Percentiles rank a stretch among this genome's conserved stretches.
Conservation (phyloP, 441 rosid species). For the Erodium texanum region DNA sequence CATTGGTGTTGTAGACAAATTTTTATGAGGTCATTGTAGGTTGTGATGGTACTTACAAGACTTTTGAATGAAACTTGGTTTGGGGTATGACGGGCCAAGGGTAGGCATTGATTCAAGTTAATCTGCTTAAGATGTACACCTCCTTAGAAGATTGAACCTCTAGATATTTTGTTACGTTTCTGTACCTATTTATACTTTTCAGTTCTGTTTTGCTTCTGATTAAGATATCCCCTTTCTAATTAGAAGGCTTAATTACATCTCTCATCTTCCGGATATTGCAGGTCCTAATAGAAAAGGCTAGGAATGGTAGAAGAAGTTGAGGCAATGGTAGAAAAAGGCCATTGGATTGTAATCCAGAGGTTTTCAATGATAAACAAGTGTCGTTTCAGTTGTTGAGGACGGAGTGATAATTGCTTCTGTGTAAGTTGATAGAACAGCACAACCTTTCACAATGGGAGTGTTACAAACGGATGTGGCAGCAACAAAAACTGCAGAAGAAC, state of each 20-base stretch:
- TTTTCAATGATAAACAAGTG: slow-evolving; percentile 7
- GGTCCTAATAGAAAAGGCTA: not conserved
- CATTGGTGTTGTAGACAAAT: too few relatives aligned
- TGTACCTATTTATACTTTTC: not conserved
- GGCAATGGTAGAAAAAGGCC: slow-evolving; percentile 10
- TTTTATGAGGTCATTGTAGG: too few relatives aligned
- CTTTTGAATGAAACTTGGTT: not conserved
- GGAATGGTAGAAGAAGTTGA: slow-evolving; percentile 15
- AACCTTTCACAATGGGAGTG: slow-evolving; percentile 10
- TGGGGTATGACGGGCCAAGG: too few relatives aligned
- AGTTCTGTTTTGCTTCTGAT: not conserved
- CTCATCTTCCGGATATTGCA: not conserved
- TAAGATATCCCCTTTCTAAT: too few relatives aligned
- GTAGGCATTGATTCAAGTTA: not conserved
- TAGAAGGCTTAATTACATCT: too few relatives aligned
- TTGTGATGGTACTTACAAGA: not conserved
- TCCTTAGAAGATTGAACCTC: not conserved
- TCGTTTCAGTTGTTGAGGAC: slow-evolving; percentile 9
- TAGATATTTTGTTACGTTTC: not conserved
- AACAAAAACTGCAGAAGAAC: slow-evolving; percentile 11
- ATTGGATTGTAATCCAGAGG: slow-evolving; percentile 13
- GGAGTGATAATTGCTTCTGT: slow-evolving; percentile 12
- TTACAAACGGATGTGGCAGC: slow-evolving; percentile 12
- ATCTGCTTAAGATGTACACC: not conserved
- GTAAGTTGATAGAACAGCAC: not conserved